phyloP scores from a whole-genome alignment of 2,329 filamentous ascomycete genomes.

The Fusarium sp. region DNA sequence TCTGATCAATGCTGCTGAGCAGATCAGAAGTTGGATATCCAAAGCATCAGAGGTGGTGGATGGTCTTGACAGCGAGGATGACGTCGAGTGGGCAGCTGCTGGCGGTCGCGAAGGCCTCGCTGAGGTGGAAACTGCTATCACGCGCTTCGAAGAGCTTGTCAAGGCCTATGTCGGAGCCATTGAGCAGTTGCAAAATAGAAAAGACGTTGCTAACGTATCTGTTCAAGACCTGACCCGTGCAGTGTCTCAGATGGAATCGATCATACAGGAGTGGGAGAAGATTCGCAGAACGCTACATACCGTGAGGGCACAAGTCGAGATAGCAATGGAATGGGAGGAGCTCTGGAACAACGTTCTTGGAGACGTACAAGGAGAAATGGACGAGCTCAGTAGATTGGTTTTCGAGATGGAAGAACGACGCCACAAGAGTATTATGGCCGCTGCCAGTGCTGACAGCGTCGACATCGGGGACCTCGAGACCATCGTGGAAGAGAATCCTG shows the following conservation, averaged over 20 bases:
- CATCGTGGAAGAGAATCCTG: conserved; percentile 87
- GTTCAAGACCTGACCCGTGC: conserved; percentile 76
- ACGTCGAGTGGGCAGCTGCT: conserved; percentile 94
- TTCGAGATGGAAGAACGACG: conserved; percentile 98
- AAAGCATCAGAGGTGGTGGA: conserved; percentile 90
- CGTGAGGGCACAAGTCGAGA: conserved; percentile 90
- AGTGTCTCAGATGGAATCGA: conserved; percentile 88
- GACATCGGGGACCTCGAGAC: conserved; percentile 92
- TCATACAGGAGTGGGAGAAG: conserved; percentile 83
- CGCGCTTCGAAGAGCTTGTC: conserved; percentile 86
- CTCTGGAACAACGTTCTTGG: conserved; percentile 93
- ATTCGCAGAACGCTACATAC: conserved; percentile 80
- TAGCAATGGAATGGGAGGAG: conserved; percentile 99
- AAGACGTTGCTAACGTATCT: conserved; percentile 77
- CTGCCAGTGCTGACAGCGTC: conserved; percentile 67
- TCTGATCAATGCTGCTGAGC: conserved; percentile 85
- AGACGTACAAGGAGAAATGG: conserved; percentile 89
- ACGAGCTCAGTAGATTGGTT: conserved; percentile 79
- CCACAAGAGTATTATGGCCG: conserved; percentile 77
- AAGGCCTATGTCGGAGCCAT: conserved; percentile 95
- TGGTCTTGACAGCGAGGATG: conserved; percentile 92
- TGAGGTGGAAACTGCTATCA: conserved; percentile 77
- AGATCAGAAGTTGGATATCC: conserved; percentile 92
- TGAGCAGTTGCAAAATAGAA: conserved; percentile 82
- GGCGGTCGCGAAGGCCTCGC: conserved; percentile 84